Evolutionary conservation across 768 basidiomycete genomes (phyloP), one percentile per base, ranked within the genome.

Genomic region (Boletus barrowsii): DNA sequence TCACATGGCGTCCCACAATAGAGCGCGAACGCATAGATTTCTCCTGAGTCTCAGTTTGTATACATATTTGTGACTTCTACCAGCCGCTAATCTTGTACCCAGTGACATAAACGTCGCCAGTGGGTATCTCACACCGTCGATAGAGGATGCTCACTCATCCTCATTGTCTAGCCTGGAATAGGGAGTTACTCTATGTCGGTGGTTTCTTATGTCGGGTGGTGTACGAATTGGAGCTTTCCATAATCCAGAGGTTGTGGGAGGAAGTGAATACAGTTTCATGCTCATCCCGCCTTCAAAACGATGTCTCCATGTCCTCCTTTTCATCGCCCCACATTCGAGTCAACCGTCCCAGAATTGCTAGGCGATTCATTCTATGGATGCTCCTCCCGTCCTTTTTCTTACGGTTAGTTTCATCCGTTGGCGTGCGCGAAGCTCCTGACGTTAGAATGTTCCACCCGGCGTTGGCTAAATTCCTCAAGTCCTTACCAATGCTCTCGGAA

Each of bases 181-280:
- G 79, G 60, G 95, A 97, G 14, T 76, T 98, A 4, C 76, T 98
- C 5, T 86, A 82, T 61, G 77, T 93, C 14, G 92, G 92, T 6
- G 95, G 93, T 3, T 83, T 88, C 56, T 77, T 97, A 22, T 78
- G 86, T 50, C 86, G 94, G 11, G 73, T 83, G 8, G 88, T 90
- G 0, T 98, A 96, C 61, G 93, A 97, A 61, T 71, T 83, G 22
- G 93, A 97, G 70, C 73, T 97, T 56, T 74, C 70, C 4, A 74
- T 73, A 32, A 75, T 93, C 54, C 75, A 77, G 43, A 64, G 15
- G 0, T 22, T 11, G 5, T 58, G 59, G 57, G 24, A 49, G 14
- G 33, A 49, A 33, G 40, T 41, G 20, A 15, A 22, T 3, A 3
- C 3, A 39, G 4, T 1, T 39, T 18, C 37, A 7, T 5, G 17